Evolutionary conservation across 1,139 yeast genomes (phyloP), one percentile per base, ranked within the genome.

Genomic region (Arxiozyma slooffiae): DNA sequence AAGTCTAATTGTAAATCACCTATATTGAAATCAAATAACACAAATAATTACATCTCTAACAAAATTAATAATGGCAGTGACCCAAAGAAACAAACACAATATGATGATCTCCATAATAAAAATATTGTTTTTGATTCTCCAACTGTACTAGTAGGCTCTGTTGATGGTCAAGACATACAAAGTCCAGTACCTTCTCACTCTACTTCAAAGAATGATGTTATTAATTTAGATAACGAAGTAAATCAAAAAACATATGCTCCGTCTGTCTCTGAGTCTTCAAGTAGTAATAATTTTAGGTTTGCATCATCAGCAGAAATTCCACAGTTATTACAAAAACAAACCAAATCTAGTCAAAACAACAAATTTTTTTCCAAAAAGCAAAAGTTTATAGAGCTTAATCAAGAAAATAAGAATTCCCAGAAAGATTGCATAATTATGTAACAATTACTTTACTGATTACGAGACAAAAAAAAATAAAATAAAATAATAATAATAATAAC

Each of bases 381-480:
- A 18, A 9, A 44, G 26, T 9, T 38, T 18, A 30, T 30, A 21
- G 18, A n/a, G 1, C 18, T 23, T 4, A 26, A 17, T 17, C 49
- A 53, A 14, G 49, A 47, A 52, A 60, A 59, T 23, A 60, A 63
- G 48, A 38, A n/a, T n/a, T n/a, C 45, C 21, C 30, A 42, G 39
- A 71, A 71, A 51, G 73, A 71, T 44, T 75, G 79, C 55, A 58
- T 71, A 37, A 62, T 75, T 41, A 71, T 72, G 75, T 73, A 55
- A 48, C n/a, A 17, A 20, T 38, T 4, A n/a, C 7, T 14, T 20
- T 38, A n/a, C n/a, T 17, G 21, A n/a, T 6, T 30, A 11, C n/a
- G 11, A 14, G 14, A 30, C 6, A 30, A 30, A 30, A 30, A 30
- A 7, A 30, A 14, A n/a, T 34, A 42, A n/a, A n/a, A n/a, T n/a